Conservation (phyloP, 495 filamentous ascomycete genomes). For the Hypoxylon intermedium region DNA sequence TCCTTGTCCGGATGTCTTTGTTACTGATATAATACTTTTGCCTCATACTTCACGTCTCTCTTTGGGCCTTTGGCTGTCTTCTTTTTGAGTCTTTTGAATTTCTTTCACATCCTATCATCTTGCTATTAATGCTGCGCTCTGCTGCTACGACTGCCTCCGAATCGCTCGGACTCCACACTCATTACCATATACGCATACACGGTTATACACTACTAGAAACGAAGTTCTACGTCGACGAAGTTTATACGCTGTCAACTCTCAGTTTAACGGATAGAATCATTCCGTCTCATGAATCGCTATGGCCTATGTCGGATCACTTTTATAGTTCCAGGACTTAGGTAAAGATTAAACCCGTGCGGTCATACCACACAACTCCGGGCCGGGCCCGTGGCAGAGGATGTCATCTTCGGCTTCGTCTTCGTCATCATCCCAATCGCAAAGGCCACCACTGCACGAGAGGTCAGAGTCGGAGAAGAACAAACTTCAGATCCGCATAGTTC, state of each 20-base stretch:
- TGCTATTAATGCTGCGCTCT: slow-evolving; percentile 35
- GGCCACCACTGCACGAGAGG: slow-evolving; percentile 61
- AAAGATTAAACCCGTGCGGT: slow-evolving; percentile 12
- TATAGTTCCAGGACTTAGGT: slow-evolving; percentile 28
- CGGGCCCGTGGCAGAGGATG: slow-evolving; percentile 39
- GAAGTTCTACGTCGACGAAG: slow-evolving; percentile 11
- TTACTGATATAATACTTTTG: slow-evolving; percentile 28
- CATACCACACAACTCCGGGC: slow-evolving; percentile 19
- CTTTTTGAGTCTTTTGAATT: slow-evolving; percentile 28
- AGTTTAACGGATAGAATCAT: slow-evolving; percentile 4
- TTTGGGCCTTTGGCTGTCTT: slow-evolving; percentile 42
- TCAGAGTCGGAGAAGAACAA: slow-evolving; percentile 62
- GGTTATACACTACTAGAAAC: slow-evolving; percentile 15
- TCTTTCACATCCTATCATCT: slow-evolving; percentile 26
- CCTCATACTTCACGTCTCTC: slow-evolving; percentile 38
- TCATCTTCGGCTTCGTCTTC: slow-evolving; percentile 41
- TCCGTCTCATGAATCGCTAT: slow-evolving; percentile 30
- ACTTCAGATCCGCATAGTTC: slow-evolving; percentile 60
- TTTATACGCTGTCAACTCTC: slow-evolving; percentile 9
- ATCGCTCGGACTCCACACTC: slow-evolving; percentile 36
- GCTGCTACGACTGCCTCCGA: slow-evolving; percentile 30
- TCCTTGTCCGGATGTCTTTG: slow-evolving; percentile 27
- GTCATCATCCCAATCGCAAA: slow-evolving; percentile 35
- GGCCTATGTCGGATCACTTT: slow-evolving; percentile 31
- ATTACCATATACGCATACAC: slow-evolving; percentile 14